Percentiles rank a stretch among this genome's conserved stretches.
These are phyloP conservation scores for Hypseocharis bilobata DNA, from an alignment of 441 rosid species.

Conservation along the genomic window DNA sequence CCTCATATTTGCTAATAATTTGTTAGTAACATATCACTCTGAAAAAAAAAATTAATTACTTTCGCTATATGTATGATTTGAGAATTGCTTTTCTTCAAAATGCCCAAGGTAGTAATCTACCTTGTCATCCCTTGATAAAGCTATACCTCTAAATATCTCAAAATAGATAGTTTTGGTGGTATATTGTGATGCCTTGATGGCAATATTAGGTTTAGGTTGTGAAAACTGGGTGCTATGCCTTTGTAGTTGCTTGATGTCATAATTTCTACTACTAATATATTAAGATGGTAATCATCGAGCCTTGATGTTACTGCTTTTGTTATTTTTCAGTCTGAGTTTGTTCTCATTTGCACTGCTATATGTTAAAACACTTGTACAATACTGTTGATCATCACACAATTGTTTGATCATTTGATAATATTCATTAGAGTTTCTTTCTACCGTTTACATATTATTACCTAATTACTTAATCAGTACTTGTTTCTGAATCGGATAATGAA, in stretches of 20 bases:
- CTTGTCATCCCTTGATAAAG: too few relatives aligned
- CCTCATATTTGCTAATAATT: too few relatives aligned
- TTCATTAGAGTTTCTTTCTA: not conserved
- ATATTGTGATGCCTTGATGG: not conserved
- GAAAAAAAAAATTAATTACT: too few relatives aligned
- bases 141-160: too few relatives aligned
- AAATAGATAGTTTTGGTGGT: too few relatives aligned
- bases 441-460: not conserved
- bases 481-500: not conserved
- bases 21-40: too few relatives aligned
- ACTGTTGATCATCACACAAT: conserved; percentile 2
- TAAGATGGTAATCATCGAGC: not conserved
- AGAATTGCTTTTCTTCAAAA: too few relatives aligned
- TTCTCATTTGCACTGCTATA: not conserved
- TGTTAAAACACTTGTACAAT: too few relatives aligned
- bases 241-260: not conserved
- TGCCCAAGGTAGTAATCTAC: too few relatives aligned
- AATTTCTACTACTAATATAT: not conserved
- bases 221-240: conserved; percentile 1
- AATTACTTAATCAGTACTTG: not conserved
- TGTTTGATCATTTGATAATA: not conserved
- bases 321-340: not conserved
- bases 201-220: not conserved
- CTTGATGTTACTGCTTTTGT: not conserved
- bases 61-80: too few relatives aligned